A percentile compares a stretch with the other conserved stretches of the same genome.
Evolutionary conservation across 1,284 basidiomycete species (phyloP).

Genomic region (Naganishia liquefaciens): DNA sequence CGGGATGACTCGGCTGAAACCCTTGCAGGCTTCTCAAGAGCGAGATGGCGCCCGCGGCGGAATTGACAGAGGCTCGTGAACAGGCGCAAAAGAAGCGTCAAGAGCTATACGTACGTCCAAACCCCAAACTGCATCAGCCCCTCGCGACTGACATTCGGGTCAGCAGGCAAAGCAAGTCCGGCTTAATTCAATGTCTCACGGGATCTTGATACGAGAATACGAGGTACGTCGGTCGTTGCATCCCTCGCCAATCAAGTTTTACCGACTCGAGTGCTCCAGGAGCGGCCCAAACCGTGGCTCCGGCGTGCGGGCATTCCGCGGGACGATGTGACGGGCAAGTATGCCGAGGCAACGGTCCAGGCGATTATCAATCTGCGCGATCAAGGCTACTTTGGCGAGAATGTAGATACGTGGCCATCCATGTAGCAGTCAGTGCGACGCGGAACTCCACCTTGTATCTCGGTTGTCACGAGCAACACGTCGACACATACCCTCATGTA

Average conservation of each 20-base stretch:
- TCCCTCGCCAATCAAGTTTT: not conserved
- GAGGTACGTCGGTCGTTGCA: slow-evolving; percentile 5
- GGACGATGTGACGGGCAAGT: slow-evolving; percentile 23
- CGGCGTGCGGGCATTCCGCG: slow-evolving; percentile 6
- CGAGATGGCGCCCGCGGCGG: not conserved
- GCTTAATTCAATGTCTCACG: slow-evolving; percentile 13
- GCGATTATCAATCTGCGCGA: slow-evolving; percentile 15
- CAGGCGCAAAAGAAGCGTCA: not conserved
- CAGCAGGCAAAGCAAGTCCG: slow-evolving; percentile 13
- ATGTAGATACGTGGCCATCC: not conserved
- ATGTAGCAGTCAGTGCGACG: no score
- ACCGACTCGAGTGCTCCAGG: not conserved
- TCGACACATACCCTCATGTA: no score
- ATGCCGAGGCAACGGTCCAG: slow-evolving; percentile 1
- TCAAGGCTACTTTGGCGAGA: slow-evolving; percentile 4
- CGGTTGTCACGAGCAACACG: no score
- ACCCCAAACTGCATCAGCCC: no score
- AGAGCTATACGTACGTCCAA: slow-evolving; percentile 8
- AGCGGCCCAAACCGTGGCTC: slow-evolving; percentile 24
- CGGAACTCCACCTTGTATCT: no score
- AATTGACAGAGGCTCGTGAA: not conserved
- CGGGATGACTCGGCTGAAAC: not conserved
- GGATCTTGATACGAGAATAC: slow-evolving; percentile 20
- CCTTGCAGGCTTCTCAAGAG: slow-evolving; percentile 1
- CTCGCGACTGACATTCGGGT: not conserved